A percentile compares a stretch with the other conserved stretches of the same genome.
Evolutionary conservation across 495 filamentous ascomycete species (phyloP).

Genomic region (Hypomontagnella monticulosa): DNA sequence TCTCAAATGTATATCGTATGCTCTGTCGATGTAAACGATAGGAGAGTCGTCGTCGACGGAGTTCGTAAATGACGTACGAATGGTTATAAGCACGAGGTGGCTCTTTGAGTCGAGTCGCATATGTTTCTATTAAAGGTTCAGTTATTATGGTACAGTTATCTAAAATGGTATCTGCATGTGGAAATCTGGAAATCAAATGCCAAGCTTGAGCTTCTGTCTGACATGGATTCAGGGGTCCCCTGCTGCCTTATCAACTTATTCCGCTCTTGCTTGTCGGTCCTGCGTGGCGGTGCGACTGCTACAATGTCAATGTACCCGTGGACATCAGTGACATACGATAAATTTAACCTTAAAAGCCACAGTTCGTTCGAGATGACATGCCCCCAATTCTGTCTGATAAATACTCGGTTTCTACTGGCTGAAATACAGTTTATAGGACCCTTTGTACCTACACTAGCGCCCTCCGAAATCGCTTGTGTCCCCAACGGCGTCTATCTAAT

Average conservation of each 20-base stretch:
- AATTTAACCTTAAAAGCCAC: slow-evolving; percentile 3
- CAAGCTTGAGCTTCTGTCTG: slow-evolving; percentile 28
- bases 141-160: too few relatives aligned
- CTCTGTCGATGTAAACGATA: neutral
- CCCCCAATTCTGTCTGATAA: neutral
- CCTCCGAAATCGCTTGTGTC: slow-evolving; percentile 26
- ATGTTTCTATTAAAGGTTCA: neutral
- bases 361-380: neutral
- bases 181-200: slow-evolving; percentile 16
- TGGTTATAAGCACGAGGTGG: slow-evolving; percentile 10
- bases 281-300: slow-evolving; percentile 16
- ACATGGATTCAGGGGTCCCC: slow-evolving; percentile 26
- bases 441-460: neutral
- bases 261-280: too few relatives aligned
- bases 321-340: neutral
- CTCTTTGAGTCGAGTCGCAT: slow-evolving; percentile 5
- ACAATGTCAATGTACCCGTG: neutral
- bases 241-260: slow-evolving; percentile 3
- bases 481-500: neutral
- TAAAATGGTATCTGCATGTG: slow-evolving; percentile 16
- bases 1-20: neutral
- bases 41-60: neutral
- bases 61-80: slow-evolving; percentile 24
- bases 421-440: too few relatives aligned
- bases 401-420: slow-evolving; percentile 4